Conservation (phyloP, 768 basidiomycete genomes). For the Tubosaeta sp. region DNA sequence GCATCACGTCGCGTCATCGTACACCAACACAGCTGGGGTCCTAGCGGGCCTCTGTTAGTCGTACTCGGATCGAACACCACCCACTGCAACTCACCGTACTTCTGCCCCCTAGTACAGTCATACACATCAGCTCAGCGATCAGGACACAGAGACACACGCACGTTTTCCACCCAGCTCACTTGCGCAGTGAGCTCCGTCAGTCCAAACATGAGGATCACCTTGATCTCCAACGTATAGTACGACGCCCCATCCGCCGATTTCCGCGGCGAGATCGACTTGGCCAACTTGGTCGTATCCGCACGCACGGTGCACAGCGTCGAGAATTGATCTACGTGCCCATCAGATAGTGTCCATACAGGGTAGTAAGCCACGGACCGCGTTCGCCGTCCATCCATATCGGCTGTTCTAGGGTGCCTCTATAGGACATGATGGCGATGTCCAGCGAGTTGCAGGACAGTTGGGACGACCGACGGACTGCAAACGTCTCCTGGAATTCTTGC, state of each 20-base stretch:
- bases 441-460: slow-evolving; percentile 20
- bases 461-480: slow-evolving; percentile 27
- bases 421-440: slow-evolving; percentile 26
- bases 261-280: slow-evolving; percentile 19
- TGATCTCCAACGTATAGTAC: slow-evolving; percentile 28
- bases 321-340: slow-evolving; percentile 26
- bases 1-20: slow-evolving; percentile 18
- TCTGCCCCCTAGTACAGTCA: slow-evolving; percentile 28
- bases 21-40: slow-evolving; percentile 29
- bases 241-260: slow-evolving; percentile 18
- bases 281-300: slow-evolving; percentile 32
- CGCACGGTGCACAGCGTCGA: slow-evolving; percentile 33
- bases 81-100: slow-evolving; percentile 27
- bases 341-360: neutral
- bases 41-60: slow-evolving; percentile 9
- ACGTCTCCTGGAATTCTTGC: slow-evolving; percentile 41
- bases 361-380: slow-evolving; percentile 17
- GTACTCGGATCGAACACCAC: neutral
- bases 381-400: slow-evolving; percentile 35
- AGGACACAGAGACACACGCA: slow-evolving; percentile 21
- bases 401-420: slow-evolving; percentile 24
- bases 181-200: slow-evolving; percentile 51
- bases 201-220: slow-evolving; percentile 46
- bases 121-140: neutral
- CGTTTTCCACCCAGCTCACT: slow-evolving; percentile 48